phyloP scores from a whole-genome alignment of 371 early-diverging fungal species.

The Chytridium lagenaria region DNA sequence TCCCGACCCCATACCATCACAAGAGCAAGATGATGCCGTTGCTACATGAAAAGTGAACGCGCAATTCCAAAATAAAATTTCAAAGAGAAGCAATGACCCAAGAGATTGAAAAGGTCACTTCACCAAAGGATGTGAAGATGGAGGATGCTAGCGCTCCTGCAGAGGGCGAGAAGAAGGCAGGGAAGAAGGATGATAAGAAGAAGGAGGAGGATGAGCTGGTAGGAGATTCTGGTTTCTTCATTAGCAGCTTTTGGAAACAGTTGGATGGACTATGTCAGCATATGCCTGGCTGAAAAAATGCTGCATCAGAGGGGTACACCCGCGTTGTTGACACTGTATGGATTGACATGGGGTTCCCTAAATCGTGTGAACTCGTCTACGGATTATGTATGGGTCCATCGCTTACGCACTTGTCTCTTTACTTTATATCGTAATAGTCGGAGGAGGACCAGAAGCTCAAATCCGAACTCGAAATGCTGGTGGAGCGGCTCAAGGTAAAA shows the following conservation, averaged over 20 bases:
- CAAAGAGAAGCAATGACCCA: background rate
- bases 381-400: background rate
- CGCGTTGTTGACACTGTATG: background rate
- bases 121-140: slow-evolving; percentile 23
- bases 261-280: background rate
- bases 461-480: slow-evolving; percentile 90
- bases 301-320: background rate
- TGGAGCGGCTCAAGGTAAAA: slow-evolving; percentile 83
- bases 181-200: slow-evolving; percentile 40
- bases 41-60: background rate
- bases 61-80: too few species aligned
- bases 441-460: slow-evolving; percentile 96
- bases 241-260: background rate
- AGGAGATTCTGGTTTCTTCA: too few species aligned
- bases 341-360: background rate
- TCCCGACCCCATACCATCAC: too few species aligned
- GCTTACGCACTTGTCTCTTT: background rate
- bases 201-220: slow-evolving; percentile 45
- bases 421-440: slow-evolving; percentile 62
- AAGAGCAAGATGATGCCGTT: background rate
- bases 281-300: background rate
- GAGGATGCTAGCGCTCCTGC: slow-evolving; percentile 10
- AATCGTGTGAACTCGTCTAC: background rate
- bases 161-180: slow-evolving; percentile 17
- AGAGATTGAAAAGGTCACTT: background rate